Base-by-base conservation (phyloP, 2,329 filamentous ascomycete species). In the Sporothrix curviconia region DNA sequence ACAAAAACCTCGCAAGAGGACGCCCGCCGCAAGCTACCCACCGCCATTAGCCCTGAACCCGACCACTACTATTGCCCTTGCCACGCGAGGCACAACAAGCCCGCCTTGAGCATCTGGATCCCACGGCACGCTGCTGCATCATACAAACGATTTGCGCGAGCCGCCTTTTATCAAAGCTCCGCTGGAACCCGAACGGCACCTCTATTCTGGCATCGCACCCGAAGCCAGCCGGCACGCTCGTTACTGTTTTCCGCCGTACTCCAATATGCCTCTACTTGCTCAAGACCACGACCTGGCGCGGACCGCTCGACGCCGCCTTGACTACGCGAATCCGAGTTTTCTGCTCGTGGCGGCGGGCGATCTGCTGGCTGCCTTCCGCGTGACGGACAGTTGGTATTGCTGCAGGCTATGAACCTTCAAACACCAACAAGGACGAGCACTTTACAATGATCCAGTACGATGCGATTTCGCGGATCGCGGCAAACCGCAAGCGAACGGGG, bases 401-500 rank as follows among this genome's bases (percentile, higher is more conserved):
- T 0, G 71, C 72, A 24, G 67, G 71, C 5, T 75, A 72, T n/a
- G n/a, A 56, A 79, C 76, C 47, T 82, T 81, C 39, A 75, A n/a
- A 80, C 46, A 80, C 78, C 2, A 75, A 75, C 42, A 73, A 77
- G 56, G 77, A 80, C 42, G 80, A 84, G 60, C 74, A 68, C 28
- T 76, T 86, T 53, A 76, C 73, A 1, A 78, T 80, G 50, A 75
- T 85, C 0, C 73, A 81, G 30, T 86, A 78, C 60, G 83, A 86
- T 66, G 69, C 70, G 67, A 71, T 71, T 22, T 78, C 79, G 19
- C 76, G 74, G 47, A 64, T 83, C 32, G 76, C 79, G 14, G 83
- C 83, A 1, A n/a, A 85, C 83, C 0, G 78, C 80, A 4, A 82
- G 79, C 63, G 79, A 84, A 50, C 81, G 78, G 61, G 83, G 83